Evolutionary conservation across 805 yeast genomes (phyloP), one percentile per base, ranked within the genome.

Genomic region (Saturnispora saitoi): DNA sequence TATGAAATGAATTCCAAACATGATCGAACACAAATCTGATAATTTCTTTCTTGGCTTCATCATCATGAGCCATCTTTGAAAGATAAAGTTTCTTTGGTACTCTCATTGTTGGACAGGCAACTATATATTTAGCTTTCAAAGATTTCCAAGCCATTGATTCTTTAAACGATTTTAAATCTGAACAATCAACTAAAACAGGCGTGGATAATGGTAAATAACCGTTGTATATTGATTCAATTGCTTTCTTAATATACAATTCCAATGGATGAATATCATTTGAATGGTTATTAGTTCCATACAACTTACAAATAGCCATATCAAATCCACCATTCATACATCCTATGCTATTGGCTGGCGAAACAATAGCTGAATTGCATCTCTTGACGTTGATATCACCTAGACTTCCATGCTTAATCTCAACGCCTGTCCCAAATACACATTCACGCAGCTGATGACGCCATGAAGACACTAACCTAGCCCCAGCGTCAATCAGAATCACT

Each of bases 301-400:
- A 49, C 4, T 55, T 50, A 2, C 69, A 68, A n/a, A 70, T 49
- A 1, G 64, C 64, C 40, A 50, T 54, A 55, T 76, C 80, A 55
- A 75, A 72, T 1, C 80, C 80, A 2, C 80, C 81, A 3, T 75
- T 76, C 54, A 76, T 61, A 43, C 64, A 70, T 4, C 79, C 80
- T 46, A 69, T 63, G 2, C 77, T 70, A 50, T 76, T 76, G 1
- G 80, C 80, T 1, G 80, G 80, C 2, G 79, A 73, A 2, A 76
- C 68, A 15, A 76, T 63, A 2, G 57, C 70, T 51, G 63, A 34
- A 26, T 42, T 28, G 20, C 12, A 17, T 4, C 19, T 22, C 10
- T 29, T 31, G 11, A 12, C 12, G 36, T 34, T 34, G 22, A 30
- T 15, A 4, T 24, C 30, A 22, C 43, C 41, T 26, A 43, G 26